phyloP scores from a whole-genome alignment of 1,139 yeast genomes.

The Yamadazyma kanchanaburiensis region DNA sequence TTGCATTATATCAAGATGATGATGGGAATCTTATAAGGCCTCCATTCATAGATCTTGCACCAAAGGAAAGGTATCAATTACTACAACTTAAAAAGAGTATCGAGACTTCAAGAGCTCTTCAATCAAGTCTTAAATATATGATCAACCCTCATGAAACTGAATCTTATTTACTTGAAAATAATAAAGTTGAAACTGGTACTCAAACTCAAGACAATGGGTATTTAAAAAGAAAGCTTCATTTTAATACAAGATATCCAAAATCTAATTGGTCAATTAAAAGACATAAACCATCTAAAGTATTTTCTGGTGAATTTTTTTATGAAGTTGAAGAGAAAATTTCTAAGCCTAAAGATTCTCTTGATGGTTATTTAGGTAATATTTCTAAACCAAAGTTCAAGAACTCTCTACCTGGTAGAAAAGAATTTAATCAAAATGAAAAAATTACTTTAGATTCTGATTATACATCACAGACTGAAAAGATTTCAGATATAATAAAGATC shows the following conservation, averaged over 20 bases:
- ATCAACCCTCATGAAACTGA: constrained; percentile 39
- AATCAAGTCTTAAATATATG: constrained; percentile 35
- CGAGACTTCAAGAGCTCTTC: constrained; percentile 33
- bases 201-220: constrained; percentile 37
- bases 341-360: constrained; percentile 13
- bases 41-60: constrained; percentile 46
- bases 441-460: constrained; percentile 27
- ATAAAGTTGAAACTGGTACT: constrained; percentile 39
- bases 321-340: constrained; percentile 21
- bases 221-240: constrained; percentile 23
- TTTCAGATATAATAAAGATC: constrained; percentile 27
- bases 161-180: constrained; percentile 15
- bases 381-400: constrained; percentile 25
- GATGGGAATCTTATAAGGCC: constrained; percentile 42
- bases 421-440: constrained; percentile 8
- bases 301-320: constrained; percentile 36
- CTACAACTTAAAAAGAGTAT: constrained; percentile 38
- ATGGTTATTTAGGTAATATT: constrained; percentile 32
- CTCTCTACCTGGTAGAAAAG: constrained; percentile 6
- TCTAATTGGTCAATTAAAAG: constrained; percentile 16
- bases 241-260: not conserved
- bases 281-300: constrained; percentile 12
- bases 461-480: constrained; percentile 20
- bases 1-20: constrained; percentile 25
- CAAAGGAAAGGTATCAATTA: constrained; percentile 41